Percentiles rank a stretch among this genome's conserved stretches.
phyloP scores from a whole-genome alignment of 352 stramenopile species.

The Phytophthora litchii region DNA sequence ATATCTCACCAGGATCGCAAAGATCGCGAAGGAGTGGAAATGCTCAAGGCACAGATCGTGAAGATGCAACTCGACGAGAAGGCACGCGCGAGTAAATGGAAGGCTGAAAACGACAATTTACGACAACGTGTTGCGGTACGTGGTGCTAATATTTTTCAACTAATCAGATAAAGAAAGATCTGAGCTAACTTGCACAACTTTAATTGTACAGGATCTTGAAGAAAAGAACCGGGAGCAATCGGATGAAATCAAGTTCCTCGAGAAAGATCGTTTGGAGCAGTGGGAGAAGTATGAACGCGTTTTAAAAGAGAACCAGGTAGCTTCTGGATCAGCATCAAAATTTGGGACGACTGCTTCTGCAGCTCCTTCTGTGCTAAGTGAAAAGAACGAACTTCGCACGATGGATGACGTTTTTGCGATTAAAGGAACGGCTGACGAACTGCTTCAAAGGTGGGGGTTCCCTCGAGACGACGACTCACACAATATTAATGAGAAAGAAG shows the following conservation, averaged over 20 bases:
- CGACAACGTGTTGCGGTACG: conserved; percentile 68
- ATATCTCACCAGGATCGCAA: conserved; percentile 61
- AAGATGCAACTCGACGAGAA: conserved; percentile 82
- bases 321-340: conserved; percentile 3
- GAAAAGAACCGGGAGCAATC: conserved; percentile 71
- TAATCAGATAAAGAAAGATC: too few species aligned
- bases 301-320: conserved; percentile 53
- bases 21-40: conserved; percentile 71
- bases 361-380: conserved; percentile 1
- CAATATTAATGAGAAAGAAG: conserved; percentile 1
- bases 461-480: conserved; percentile 6
- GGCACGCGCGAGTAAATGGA: conserved; percentile 58
- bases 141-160: background rate
- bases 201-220: conserved; percentile 68
- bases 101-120: conserved; percentile 68
- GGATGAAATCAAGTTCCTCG: conserved; percentile 82
- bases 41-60: conserved; percentile 83
- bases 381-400: conserved; percentile 30
- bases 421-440: conserved; percentile 43
- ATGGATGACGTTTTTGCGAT: conserved; percentile 50
- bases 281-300: conserved; percentile 73
- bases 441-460: conserved; percentile 43
- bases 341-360: conserved; percentile 1
- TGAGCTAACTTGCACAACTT: conserved; percentile 6
- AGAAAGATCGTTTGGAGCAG: conserved; percentile 75